These are phyloP conservation scores for Fragaria ananassa DNA, from an alignment of 306 rosid genomes.

Conservation along the genomic window DNA sequence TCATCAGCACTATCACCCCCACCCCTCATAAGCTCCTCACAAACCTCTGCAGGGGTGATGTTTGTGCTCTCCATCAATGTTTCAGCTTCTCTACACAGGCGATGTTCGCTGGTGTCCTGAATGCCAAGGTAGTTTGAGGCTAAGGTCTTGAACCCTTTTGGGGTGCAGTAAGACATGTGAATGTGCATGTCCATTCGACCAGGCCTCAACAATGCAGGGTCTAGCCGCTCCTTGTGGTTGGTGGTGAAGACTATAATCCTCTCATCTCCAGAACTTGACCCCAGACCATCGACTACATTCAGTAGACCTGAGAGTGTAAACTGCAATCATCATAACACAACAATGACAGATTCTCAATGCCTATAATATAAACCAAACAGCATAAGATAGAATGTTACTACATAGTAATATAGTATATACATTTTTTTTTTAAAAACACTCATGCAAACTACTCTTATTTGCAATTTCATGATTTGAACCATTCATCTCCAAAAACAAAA, in stretches of 20 bases:
- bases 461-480: background rate
- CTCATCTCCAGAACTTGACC: background rate
- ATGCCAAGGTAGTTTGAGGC: background rate
- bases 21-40: conserved; percentile 8
- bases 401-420: background rate
- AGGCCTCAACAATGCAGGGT: conserved; percentile 16
- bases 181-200: conserved; percentile 71
- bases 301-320: background rate
- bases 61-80: conserved; percentile 27
- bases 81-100: conserved; percentile 23
- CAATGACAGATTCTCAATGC: background rate
- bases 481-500: background rate
- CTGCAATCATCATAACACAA: background rate
- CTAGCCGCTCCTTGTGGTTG: background rate
- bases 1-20: conserved; percentile 21
- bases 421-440: too few relatives aligned
- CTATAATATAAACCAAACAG: too few relatives aligned
- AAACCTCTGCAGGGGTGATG: conserved; percentile 44
- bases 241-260: background rate
- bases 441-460: background rate
- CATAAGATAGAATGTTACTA: too few relatives aligned
- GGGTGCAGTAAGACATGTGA: conserved; percentile 45
- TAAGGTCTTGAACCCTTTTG: conserved; percentile 42
- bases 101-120: conserved; percentile 18
- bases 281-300: background rate